A percentile compares a stretch with the other conserved stretches of the same genome.
Evolutionary conservation across 208 protist species (phyloP).

Genomic region (Leishmania mexicana): DNA sequence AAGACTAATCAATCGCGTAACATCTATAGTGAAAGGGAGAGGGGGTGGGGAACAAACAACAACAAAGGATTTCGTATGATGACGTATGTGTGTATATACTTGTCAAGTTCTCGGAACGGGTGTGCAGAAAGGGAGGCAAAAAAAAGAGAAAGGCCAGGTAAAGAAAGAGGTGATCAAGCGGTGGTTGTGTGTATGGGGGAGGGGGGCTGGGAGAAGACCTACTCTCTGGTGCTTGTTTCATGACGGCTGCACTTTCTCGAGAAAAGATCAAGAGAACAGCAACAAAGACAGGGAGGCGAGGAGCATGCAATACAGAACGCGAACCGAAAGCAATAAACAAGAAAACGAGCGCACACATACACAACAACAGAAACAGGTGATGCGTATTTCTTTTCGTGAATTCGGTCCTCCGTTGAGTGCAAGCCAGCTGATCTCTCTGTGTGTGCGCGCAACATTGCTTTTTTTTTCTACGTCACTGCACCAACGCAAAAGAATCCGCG

Average conservation of each 20-base stretch:
- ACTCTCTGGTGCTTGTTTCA: background rate
- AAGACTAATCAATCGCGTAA: no score
- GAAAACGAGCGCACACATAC: background rate
- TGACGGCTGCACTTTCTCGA: background rate
- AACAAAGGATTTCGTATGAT: background rate
- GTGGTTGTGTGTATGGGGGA: background rate
- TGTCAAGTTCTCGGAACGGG: background rate
- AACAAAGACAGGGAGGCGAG: background rate
- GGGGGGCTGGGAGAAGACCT: background rate
- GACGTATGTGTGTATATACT: background rate
- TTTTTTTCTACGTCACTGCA: background rate
- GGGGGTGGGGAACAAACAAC: background rate
- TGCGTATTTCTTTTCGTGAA: background rate
- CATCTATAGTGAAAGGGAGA: no score
- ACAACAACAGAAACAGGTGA: background rate
- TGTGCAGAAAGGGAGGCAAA: background rate
- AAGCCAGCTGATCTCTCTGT: background rate
- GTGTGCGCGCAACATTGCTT: background rate
- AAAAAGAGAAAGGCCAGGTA: background rate
- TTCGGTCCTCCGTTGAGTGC: background rate
- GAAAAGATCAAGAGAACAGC: background rate
- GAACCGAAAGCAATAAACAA: conserved; percentile 6
- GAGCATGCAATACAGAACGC: background rate
- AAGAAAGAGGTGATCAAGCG: background rate
- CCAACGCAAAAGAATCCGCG: background rate